Evolutionary conservation across 208 protist genomes (phyloP).

Genomic region (Leishmania turanica): DNA sequence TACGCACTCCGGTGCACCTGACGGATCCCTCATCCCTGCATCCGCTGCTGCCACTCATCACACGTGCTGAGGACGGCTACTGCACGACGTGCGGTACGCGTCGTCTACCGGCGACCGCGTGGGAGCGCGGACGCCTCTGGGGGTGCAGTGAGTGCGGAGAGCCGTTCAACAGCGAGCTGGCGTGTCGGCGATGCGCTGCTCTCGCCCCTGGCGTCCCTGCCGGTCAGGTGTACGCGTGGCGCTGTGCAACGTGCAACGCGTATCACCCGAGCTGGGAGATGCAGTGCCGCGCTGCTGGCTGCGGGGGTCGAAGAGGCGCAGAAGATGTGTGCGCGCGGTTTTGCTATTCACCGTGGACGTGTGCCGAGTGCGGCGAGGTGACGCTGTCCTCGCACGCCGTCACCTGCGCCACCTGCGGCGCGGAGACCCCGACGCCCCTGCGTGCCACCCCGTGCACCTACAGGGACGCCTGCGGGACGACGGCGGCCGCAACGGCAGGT

Average conservation of each 20-base stretch:
- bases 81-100: constrained; percentile 41
- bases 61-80: background rate
- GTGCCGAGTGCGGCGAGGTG: constrained; percentile 40
- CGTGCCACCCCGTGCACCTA: background rate
- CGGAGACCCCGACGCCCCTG: constrained; percentile 5
- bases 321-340: background rate
- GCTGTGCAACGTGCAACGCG: constrained; percentile 35
- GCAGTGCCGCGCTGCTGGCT: constrained; percentile 41
- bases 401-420: constrained; percentile 43
- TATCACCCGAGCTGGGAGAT: constrained; percentile 45
- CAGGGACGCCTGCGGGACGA: background rate
- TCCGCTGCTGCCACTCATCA: background rate
- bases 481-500: background rate
- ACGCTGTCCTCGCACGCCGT: constrained; percentile 35
- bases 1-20: background rate
- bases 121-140: constrained; percentile 47
- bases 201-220: constrained; percentile 42
- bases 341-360: constrained; percentile 59
- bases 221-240: constrained; percentile 47
- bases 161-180: constrained; percentile 30
- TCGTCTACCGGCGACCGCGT: constrained; percentile 36
- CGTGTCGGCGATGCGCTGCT: constrained; percentile 43
- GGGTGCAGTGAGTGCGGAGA: constrained; percentile 38
- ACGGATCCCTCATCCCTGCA: background rate
- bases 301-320: constrained; percentile 22